Evolutionary conservation across 441 rosid species (phyloP).

Genomic region (Populus trichocarpa): DNA sequence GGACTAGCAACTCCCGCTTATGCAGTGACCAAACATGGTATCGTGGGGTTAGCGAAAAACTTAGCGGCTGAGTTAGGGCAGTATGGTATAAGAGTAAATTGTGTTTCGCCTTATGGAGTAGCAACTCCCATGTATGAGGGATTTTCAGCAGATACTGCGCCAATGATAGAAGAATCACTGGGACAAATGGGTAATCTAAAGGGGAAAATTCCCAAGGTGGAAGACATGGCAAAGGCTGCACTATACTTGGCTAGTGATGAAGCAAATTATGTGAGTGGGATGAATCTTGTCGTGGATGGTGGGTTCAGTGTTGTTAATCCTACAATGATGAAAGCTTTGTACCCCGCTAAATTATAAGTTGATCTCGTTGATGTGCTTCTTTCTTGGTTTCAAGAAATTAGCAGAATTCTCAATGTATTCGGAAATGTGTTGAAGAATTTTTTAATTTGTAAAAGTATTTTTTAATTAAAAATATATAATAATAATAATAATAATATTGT

Average conservation of each 20-base stretch:
- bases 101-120: conserved; percentile 38
- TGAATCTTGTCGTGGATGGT: conserved; percentile 41
- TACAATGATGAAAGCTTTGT: neutral
- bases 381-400: too few relatives aligned
- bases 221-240: conserved; percentile 36
- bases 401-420: too few relatives aligned
- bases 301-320: conserved; percentile 38
- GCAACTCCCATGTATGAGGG: conserved; percentile 6
- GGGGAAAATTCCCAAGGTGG: conserved; percentile 27
- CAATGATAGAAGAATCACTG: conserved; percentile 9
- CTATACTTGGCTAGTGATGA: conserved; percentile 40
- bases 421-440: too few relatives aligned
- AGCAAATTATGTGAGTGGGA: conserved; percentile 38
- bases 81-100: conserved; percentile 40
- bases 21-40: conserved; percentile 32
- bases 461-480: too few relatives aligned
- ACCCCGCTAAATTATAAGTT: too few relatives aligned
- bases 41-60: conserved; percentile 32
- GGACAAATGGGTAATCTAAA: conserved; percentile 24
- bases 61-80: conserved; percentile 37
- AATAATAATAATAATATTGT: too few relatives aligned
- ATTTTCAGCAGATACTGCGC: neutral
- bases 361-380: too few relatives aligned
- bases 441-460: too few relatives aligned
- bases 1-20: conserved; percentile 32